phyloP scores from a whole-genome alignment of 768 basidiomycete species.

The Mycena leptocephala region DNA sequence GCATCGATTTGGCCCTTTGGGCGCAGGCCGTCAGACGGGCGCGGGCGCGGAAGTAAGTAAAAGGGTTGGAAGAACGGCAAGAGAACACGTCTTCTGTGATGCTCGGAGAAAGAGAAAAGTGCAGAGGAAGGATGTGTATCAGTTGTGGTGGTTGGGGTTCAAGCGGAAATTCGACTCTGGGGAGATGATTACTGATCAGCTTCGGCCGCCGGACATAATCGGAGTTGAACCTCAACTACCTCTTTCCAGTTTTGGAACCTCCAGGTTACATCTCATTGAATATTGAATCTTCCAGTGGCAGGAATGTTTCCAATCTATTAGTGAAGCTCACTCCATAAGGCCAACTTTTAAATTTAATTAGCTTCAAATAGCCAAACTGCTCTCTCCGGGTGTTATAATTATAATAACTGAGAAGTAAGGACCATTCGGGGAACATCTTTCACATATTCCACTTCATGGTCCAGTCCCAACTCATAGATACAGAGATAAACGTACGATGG shows the following conservation, averaged over 20 bases:
- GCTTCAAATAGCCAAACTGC: neutral
- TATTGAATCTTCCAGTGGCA: neutral
- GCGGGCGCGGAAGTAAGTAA: neutral
- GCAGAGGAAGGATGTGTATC: conserved; percentile 7
- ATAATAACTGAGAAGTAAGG: neutral
- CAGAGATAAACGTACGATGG: too few relatives aligned
- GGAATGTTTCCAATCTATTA: too few relatives aligned
- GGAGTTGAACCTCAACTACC: neutral
- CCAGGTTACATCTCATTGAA: neutral
- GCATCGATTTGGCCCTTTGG: neutral
- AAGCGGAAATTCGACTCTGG: neutral
- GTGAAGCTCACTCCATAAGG: neutral
- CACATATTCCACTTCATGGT: neutral
- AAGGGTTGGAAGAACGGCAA: neutral
- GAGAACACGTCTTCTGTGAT: neutral
- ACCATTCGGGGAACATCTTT: neutral
- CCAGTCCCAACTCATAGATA: neutral
- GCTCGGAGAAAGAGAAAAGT: conserved; percentile 13
- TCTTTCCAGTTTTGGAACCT: too few relatives aligned
- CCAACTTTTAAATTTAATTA: neutral
- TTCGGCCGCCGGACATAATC: neutral
- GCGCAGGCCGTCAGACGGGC: too few relatives aligned
- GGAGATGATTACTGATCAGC: neutral
- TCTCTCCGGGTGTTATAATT: neutral
- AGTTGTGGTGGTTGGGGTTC: neutral